Evolutionary conservation across 2,329 filamentous ascomycete genomes (phyloP), one percentile per base, ranked within the genome.

Genomic region (Colletotrichum filicis): DNA sequence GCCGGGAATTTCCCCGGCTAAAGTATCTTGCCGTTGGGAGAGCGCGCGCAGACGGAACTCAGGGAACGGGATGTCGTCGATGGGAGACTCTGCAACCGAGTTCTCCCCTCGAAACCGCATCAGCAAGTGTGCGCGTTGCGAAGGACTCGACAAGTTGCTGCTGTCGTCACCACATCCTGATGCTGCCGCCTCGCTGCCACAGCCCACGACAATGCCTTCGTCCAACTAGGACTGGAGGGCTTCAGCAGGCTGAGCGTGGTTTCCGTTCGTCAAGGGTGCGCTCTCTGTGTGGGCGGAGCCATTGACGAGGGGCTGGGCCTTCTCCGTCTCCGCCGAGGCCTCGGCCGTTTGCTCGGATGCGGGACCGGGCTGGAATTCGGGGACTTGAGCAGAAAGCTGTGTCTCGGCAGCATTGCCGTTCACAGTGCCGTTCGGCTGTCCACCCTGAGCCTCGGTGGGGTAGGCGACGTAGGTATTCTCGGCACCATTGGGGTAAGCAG

Each of bases 301-400:
- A 37, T 77, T 71, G n/a, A 71, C 67, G 22, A 63, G 35, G 32
- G 42, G 58, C 32, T 71, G 66, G 19, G n/a, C 26, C 24, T 74
- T 68, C 30, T 28, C 52, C 2, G 32, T 8, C 19, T 67, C 62
- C 4, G 52, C 22, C n/a, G 64, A 60, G 19, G 22, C 35, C 32
- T 64, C 46, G 16, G 28, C 56, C 5, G 37, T 24, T 37, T 70
- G 67, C 55, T 71, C 60, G 30, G 61, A 66, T 14, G 64, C 32
- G 11, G 60, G 69, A 12, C 77, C 73, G 16, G 89, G 89, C 8
- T 88, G 86, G 76, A 92, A 92, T 74, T 92, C 90, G 0, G 90
- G 89, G 2, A 92, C 91, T 24, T 87, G 83, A n/a, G 90, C 90
- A 37, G 90, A 92, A 30, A 92, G 84, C 64, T 87, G 87, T 8